These are phyloP conservation scores for Geranium rotundifolium DNA, from an alignment of 345 rosid genomes.

Conservation along the genomic window DNA sequence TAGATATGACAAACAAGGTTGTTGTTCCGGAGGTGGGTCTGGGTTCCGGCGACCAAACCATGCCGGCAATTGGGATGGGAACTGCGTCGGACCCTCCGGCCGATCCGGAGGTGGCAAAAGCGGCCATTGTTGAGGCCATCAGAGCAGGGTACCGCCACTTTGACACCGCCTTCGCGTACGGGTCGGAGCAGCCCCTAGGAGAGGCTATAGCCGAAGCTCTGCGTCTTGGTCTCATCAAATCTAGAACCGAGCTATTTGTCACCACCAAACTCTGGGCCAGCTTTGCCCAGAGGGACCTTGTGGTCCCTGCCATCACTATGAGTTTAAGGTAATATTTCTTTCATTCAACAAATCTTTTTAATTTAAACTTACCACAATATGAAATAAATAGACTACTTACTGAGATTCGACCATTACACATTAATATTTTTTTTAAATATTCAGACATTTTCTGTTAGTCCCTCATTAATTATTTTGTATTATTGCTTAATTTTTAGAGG, in stretches of 20 bases:
- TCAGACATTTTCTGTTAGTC: too few species aligned
- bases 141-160: slow-evolving; percentile 22
- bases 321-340: slow-evolving; percentile 10
- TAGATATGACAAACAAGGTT: too few species aligned
- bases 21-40: slow-evolving; percentile 4
- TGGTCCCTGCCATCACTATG: slow-evolving; percentile 17
- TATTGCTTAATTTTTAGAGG: too few species aligned
- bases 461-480: too few species aligned
- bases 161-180: slow-evolving; percentile 15
- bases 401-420: too few species aligned
- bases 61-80: slow-evolving; percentile 22
- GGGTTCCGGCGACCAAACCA: slow-evolving; percentile 10
- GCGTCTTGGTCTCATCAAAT: slow-evolving; percentile 18
- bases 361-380: too few species aligned
- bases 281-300: slow-evolving; percentile 11
- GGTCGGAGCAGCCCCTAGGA: slow-evolving; percentile 16
- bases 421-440: too few species aligned
- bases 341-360: too few species aligned
- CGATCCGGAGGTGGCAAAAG: slow-evolving; percentile 11
- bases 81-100: slow-evolving; percentile 2
- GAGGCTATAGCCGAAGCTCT: slow-evolving; percentile 18
- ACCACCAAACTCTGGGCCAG: slow-evolving; percentile 20
- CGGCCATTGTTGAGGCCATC: slow-evolving; percentile 19
- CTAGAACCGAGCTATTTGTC: slow-evolving; percentile 23
- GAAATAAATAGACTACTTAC: too few species aligned